Evolutionary conservation across 768 basidiomycete genomes (phyloP).

Genomic region (Omphalotus guepiniiformis): DNA sequence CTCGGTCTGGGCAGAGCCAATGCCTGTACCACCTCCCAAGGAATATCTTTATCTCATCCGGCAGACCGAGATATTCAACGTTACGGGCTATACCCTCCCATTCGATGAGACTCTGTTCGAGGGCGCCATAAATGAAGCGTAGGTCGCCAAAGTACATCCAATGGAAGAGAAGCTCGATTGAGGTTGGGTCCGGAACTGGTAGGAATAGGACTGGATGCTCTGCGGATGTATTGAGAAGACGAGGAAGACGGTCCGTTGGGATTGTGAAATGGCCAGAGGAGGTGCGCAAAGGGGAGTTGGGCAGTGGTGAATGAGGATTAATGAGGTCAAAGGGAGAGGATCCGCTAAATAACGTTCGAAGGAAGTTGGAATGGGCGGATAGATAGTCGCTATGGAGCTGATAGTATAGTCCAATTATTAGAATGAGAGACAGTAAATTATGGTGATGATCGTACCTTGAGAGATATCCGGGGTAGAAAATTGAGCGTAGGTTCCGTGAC

Average conservation of each 20-base stretch:
- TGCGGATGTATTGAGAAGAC: constrained; percentile 55
- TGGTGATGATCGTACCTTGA: constrained; percentile 49
- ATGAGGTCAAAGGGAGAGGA: constrained; percentile 58
- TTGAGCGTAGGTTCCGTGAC: constrained; percentile 49
- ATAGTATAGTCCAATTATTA: constrained; percentile 10
- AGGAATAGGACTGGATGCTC: constrained; percentile 69
- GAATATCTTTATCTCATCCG: constrained; percentile 71
- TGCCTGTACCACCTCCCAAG: constrained; percentile 70
- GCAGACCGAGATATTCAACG: constrained; percentile 82
- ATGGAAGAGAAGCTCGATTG: constrained; percentile 68
- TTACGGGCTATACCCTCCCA: constrained; percentile 90
- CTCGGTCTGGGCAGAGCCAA: constrained; percentile 35
- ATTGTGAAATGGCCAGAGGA: constrained; percentile 32
- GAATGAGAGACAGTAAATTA: neutral
- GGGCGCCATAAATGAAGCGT: constrained; percentile 58
- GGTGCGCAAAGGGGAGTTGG: constrained; percentile 17
- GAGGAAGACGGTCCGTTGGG: constrained; percentile 55
- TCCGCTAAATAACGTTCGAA: constrained; percentile 69
- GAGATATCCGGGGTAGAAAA: constrained; percentile 50
- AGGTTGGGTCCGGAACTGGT: constrained; percentile 69
- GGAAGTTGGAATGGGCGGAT: constrained; percentile 73
- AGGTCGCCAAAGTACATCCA: constrained; percentile 82
- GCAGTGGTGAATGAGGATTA: constrained; percentile 26
- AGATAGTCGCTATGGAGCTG: constrained; percentile 82
- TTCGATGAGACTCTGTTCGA: constrained; percentile 58